Base-by-base conservation (phyloP, 371 early-diverging fungal species). In the Apophysomyces sp. region DNA sequence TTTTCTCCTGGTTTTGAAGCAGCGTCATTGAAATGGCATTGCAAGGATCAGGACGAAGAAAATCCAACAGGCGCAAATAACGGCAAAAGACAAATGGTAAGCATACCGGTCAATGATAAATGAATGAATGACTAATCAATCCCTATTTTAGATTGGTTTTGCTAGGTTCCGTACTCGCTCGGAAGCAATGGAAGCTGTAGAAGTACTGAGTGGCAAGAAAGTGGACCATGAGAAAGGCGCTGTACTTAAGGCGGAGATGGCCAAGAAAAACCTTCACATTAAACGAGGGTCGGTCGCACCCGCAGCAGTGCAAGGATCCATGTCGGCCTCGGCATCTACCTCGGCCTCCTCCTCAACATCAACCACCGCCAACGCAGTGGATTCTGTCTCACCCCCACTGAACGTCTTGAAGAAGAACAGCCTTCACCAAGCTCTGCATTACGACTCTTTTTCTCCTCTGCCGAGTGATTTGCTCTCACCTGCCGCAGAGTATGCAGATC, bases 1-100 rank as follows among this genome's bases (percentile, higher is more conserved):
- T 97, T 97, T 68, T 90, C 89, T 12, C 86, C 90, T 26, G 98
- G 97, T 2, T 97, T 96, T 70, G 96, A 96, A 72, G 96, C 94
- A 1, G 96, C 97, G 4, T 91, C 93, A 0, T 82, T 97, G 52
- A 96, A 96, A 77, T 81, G 84, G 56, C 93, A 92, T 32, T 76
- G 81, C 61, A 81, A 81, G 65, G 87, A 86, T 36, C 82, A 82
- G 55, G 78, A 81, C 37, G 86, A 85, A 13, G 84, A 83, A 52
- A 71, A 64, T 11, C 73, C 75, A 24, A 56, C 58, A 13, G 29
- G 49, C 21, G 40, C 53, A 28, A 68, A 52, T 28, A 61, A 56
- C 28, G 71, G 73, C 31, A 83, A 82, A 70, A 92, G 93, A 68
- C 92, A 94, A 80, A 93, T 92, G 79, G 95, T 95, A 87, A 77